Percentiles rank a stretch among this genome's conserved stretches.
Conservation (phyloP, 148 eudicot genomes). For the Polygonum maritimum region DNA sequence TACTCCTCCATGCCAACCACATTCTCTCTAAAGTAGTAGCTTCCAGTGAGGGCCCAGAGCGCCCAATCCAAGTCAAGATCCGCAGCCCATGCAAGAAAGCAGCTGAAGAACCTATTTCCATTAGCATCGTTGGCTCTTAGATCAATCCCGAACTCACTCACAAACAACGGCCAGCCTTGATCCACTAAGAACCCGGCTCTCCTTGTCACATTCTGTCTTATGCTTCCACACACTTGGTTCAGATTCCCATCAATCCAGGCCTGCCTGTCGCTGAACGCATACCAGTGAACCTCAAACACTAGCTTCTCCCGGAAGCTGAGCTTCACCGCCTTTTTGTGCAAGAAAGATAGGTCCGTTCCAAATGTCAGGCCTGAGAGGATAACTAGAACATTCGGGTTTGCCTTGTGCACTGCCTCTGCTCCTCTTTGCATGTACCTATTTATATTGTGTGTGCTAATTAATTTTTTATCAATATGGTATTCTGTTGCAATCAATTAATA, state of each 20-base stretch:
- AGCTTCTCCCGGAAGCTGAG: slow-evolving; percentile 46
- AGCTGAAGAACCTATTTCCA: slow-evolving; percentile 68
- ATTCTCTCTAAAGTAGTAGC: slow-evolving; percentile 73
- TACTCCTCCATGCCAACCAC: slow-evolving; percentile 44
- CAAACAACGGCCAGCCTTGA: slow-evolving; percentile 71
- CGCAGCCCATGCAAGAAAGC: slow-evolving; percentile 69
- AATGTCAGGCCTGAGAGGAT: slow-evolving; percentile 69
- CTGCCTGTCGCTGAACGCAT: slow-evolving; percentile 44
- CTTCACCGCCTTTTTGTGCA: slow-evolving; percentile 23
- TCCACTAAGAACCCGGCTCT: slow-evolving; percentile 45
- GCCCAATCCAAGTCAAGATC: slow-evolving; percentile 85
- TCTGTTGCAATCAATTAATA: neutral
- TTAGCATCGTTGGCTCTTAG: slow-evolving; percentile 52
- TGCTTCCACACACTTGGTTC: slow-evolving; percentile 57
- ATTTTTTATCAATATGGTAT: neutral
- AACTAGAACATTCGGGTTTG: slow-evolving; percentile 66
- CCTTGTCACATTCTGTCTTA: slow-evolving; percentile 25
- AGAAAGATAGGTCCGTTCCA: slow-evolving; percentile 60
- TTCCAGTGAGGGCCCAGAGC: slow-evolving; percentile 68
- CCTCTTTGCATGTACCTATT: slow-evolving; percentile 65
- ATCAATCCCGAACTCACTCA: slow-evolving; percentile 85
- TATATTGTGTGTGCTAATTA: neutral
- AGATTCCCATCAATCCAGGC: slow-evolving; percentile 44
- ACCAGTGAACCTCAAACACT: slow-evolving; percentile 83
- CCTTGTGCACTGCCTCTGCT: slow-evolving; percentile 82